These are phyloP conservation scores for Stenogyne calaminthoides DNA, from an alignment of 305 asterid genomes.

Conservation along the genomic window DNA sequence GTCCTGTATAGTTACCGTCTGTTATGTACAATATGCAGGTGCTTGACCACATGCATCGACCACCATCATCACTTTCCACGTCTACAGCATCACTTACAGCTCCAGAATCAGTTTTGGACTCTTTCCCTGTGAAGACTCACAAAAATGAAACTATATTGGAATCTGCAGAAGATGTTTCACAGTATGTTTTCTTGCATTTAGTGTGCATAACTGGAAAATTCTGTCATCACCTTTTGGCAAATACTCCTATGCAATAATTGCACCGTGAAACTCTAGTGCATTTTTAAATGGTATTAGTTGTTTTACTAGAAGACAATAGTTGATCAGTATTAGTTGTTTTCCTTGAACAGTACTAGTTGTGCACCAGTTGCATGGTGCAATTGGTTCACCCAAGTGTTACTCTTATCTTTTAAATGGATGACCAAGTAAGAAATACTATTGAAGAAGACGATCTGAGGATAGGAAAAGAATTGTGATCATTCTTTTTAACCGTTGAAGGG, in stretches of 20 bases:
- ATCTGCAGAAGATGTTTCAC: conserved; percentile 46
- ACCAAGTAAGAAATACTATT: background rate
- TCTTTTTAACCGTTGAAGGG: background rate
- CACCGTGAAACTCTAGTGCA: no score
- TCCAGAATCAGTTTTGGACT: conserved; percentile 73
- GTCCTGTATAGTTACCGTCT: conserved; percentile 8
- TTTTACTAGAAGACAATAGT: no score
- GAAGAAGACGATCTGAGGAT: background rate
- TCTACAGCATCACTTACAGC: conserved; percentile 71
- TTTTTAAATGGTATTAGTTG: no score
- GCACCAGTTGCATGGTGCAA: no score
- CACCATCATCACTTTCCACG: conserved; percentile 64
- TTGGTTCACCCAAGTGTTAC: no score
- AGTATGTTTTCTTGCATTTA: conserved; percentile 49
- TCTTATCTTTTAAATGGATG: background rate
- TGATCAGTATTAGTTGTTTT: no score
- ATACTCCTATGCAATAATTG: no score
- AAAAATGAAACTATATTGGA: conserved; percentile 40
- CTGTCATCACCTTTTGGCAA: background rate
- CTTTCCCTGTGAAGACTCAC: conserved; percentile 66
- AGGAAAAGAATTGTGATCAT: background rate
- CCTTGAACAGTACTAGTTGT: no score
- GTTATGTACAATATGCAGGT: conserved; percentile 48
- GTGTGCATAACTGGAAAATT: background rate
- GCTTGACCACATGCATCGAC: conserved; percentile 80